These are phyloP conservation scores for Avicennia marina DNA, from an alignment of 257 asterid species.

Conservation along the genomic window DNA sequence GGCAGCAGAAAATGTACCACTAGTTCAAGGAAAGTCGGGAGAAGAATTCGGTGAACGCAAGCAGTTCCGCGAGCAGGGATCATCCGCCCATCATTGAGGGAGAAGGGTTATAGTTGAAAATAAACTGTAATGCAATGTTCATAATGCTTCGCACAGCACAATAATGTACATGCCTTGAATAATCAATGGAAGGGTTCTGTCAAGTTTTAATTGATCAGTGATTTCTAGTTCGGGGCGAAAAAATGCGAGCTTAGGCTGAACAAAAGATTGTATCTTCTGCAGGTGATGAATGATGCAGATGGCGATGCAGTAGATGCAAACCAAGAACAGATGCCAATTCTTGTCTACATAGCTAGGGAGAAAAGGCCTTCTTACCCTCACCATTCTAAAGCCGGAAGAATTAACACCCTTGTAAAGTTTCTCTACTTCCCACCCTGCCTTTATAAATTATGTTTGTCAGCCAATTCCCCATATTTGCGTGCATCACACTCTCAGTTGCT, in stretches of 20 bases:
- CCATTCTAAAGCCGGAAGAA: constrained; percentile 79
- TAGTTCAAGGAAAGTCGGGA: constrained; percentile 32
- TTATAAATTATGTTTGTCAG: no score
- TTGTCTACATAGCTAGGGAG: constrained; percentile 63
- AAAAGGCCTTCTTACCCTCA: constrained; percentile 56
- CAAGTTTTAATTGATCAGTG: no score
- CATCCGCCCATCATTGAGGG: constrained; percentile 50
- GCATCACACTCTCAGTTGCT: no score
- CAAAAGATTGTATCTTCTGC: no score
- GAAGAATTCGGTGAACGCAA: constrained; percentile 20
- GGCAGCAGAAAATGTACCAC: constrained; percentile 33
- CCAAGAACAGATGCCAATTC: constrained; percentile 36
- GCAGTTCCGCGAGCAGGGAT: constrained; percentile 19
- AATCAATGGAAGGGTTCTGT: no score
- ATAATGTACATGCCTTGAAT: no score
- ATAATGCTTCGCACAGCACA: no score
- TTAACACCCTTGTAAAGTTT: constrained; percentile 58
- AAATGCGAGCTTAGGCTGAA: no score
- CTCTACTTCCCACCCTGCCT: background rate
- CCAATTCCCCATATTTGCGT: no score
- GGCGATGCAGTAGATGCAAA: constrained; percentile 10
- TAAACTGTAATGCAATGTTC: no score
- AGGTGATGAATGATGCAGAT: constrained; percentile 50
- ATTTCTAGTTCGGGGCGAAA: no score
- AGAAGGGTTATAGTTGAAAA: background rate